Evolutionary conservation across 2,329 filamentous ascomycete genomes (phyloP).

Genomic region (Colletotrichum tofieldiae): DNA sequence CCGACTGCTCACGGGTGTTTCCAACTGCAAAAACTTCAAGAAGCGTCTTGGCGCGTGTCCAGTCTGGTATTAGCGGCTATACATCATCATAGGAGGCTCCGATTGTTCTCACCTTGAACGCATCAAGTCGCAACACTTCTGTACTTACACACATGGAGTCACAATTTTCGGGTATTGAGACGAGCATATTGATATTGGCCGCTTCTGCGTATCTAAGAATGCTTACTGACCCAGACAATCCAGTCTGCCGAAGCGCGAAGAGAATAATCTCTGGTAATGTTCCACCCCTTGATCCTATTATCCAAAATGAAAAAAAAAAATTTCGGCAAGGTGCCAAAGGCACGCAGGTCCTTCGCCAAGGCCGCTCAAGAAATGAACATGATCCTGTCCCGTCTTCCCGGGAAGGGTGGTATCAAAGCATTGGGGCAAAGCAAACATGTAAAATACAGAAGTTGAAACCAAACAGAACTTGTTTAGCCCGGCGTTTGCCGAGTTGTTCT

Average conservation of each 20-base stretch:
- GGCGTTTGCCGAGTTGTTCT: constrained; percentile 12
- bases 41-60: not conserved
- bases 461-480: constrained; percentile 3
- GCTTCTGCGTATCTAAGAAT: constrained; percentile 13
- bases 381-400: constrained; percentile 27
- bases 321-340: constrained; percentile 3
- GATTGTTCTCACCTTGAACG: not conserved
- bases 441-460: constrained; percentile 25
- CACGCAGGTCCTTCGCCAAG: constrained; percentile 15
- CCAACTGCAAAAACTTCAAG: too few relatives aligned
- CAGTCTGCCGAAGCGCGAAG: not conserved
- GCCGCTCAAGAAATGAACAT: constrained; percentile 34
- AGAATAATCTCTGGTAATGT: not conserved
- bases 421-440: constrained; percentile 15
- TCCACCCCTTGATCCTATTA: constrained; percentile 3
- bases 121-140: not conserved
- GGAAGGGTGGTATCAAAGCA: constrained; percentile 41
- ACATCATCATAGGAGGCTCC: not conserved
- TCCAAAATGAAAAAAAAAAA: constrained; percentile 25
- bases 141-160: not conserved
- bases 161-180: not conserved
- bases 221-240: not conserved
- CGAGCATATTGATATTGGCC: constrained; percentile 2
- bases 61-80: too few relatives aligned
- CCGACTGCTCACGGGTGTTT: too few relatives aligned